Conservation (phyloP, 1,284 basidiomycete species). For the Trametes hirsuta region DNA sequence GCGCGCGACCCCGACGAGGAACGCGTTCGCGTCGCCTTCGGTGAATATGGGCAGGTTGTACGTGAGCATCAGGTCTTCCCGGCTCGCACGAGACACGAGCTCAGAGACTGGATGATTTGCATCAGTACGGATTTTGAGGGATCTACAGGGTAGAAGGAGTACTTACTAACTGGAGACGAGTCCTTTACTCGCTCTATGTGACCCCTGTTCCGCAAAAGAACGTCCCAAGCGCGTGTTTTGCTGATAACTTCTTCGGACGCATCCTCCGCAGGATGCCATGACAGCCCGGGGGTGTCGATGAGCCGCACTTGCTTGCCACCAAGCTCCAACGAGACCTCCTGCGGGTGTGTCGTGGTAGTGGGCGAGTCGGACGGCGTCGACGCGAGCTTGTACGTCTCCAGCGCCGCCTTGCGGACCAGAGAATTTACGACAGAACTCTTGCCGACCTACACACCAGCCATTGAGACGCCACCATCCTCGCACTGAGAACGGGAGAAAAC, state of each 20-base stretch:
- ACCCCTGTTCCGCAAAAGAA: conserved; percentile 80
- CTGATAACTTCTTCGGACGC: conserved; percentile 49
- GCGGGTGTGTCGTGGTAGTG: conserved; percentile 71
- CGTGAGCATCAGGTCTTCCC: conserved; percentile 87
- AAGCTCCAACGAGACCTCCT: conserved; percentile 58
- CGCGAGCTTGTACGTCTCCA: conserved; percentile 66
- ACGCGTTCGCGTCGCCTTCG: conserved; percentile 71
- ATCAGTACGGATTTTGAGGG: background rate
- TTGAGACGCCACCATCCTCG: conserved; percentile 10
- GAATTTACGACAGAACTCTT: conserved; percentile 87
- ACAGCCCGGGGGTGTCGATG: conserved; percentile 87
- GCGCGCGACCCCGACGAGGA: conserved; percentile 85
- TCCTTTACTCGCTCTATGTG: conserved; percentile 91
- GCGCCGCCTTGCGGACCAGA: conserved; percentile 53
- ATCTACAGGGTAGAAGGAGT: background rate
- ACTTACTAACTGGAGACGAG: conserved; percentile 74
- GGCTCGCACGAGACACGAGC: conserved; percentile 73
- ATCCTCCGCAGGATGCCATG: conserved; percentile 51
- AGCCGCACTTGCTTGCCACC: conserved; percentile 56
- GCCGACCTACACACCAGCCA: conserved; percentile 53
- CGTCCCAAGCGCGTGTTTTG: conserved; percentile 62
- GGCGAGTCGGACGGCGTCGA: conserved; percentile 56
- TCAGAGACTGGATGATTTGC: conserved; percentile 57
- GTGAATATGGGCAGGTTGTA: conserved; percentile 88
- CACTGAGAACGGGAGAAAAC: conserved; percentile 29